Evolutionary conservation across 2,329 filamentous ascomycete genomes (phyloP), one percentile per base, ranked within the genome.

Genomic region (Hawksworthiomyces lignivorus): DNA sequence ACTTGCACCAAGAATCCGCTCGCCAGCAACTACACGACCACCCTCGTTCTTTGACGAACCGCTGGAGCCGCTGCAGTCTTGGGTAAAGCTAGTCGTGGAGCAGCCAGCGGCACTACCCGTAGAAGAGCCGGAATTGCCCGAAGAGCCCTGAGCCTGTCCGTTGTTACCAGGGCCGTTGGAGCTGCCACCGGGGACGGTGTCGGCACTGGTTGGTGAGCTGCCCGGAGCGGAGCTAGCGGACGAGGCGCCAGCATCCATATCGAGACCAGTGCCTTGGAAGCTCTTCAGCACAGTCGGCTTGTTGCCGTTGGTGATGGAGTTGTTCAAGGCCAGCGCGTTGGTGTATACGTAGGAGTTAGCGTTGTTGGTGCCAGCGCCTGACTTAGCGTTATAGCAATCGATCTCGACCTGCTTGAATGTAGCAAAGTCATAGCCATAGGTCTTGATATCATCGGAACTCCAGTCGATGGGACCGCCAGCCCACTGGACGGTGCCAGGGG

Each of bases 381-480:
- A 63, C 41, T 64, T 60, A 26, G 74, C 69, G 52, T 89, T 74
- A 70, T 85, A 97, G 80, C 92, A 98, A 52, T 88, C 67, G 27
- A 97, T 80, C n/a, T 69, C 73, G 46, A 98, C 77, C 41, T 88
- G 78, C 41, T 78, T 72, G 54, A 96, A 77, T 32, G 76, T 77
- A 41, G 88, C 84, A 59, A 84, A 96, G 71, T 92, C 95, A 72
- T 96, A 97, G 24, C 87, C 86, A 56, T 86, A 72, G 39, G 75
- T 73, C 65, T 87, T 69, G 71, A 97, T 90, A 62, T 94, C 51
- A 12, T 43, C 85, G 50, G 76, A 78, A 59, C 84, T 69, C 90
- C 92, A 98, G 70, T 94, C 75, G 50, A 98, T 90, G 39, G 75
- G 67, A 54, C 92, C 92, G 57, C 92, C 92, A 15, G 90, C 87